Evolutionary conservation across 805 yeast species (phyloP), one percentile per base, ranked within the genome.

Genomic region (Nematodospora valgi): DNA sequence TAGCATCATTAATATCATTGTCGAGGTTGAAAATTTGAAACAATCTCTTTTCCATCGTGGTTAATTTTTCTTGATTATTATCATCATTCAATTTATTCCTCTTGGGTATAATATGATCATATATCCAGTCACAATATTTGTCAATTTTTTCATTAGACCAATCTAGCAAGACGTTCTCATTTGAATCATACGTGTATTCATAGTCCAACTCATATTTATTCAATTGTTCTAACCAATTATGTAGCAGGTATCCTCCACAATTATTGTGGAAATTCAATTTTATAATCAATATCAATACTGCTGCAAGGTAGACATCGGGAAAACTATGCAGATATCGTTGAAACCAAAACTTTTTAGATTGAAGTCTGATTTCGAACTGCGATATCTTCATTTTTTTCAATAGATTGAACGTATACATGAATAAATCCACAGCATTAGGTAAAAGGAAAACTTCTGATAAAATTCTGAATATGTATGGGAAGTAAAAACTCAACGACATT

Each of bases 81-180:
- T 44, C 45, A 13, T 17, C 19, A 11, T 32, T 14, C 16, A 15
- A 29, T 19, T 18, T 45, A 18, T 44, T 45, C 17, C 44, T 40
- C 31, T 43, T 45, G 4, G 58, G 54, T 2, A 62, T 44, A 10
- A 65, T 32, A 24, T 52, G 53, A 7, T 62, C 62, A 33, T 64
- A 57, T 34, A 74, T 64, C 78, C 82, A 75, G 15, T 68, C 59
- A 18, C 79, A 51, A 51, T 78, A 82, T 18, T 62, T 52, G 4
- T 64, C 63, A 3, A 70, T 62, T 37, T 72, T 61, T 2, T 49
- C 47, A n/a, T 69, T 68, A 27, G 65, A 58, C 82, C 86, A 77
- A 10, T 55, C 51, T 8, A 66, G 32, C 3, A 79, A 47, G 11
- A 68, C 68, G 5, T 40, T 34, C 20, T 35, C 35, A 22, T 30